Percentiles rank a stretch among this genome's conserved stretches.
phyloP scores from a whole-genome alignment of 139 green algal species.

The Closterium sp. region DNA sequence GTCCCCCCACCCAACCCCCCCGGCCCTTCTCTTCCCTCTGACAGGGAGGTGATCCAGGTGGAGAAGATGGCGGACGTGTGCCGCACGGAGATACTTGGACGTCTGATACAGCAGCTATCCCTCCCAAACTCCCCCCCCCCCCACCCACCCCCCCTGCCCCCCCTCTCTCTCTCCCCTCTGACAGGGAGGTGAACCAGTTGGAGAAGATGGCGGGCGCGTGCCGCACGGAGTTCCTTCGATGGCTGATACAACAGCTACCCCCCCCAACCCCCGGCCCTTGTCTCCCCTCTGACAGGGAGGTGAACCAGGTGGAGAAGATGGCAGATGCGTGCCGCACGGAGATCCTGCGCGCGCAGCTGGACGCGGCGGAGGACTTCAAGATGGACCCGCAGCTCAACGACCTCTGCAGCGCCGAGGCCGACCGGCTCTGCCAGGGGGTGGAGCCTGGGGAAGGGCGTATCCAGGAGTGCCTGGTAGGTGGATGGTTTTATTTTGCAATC shows the following conservation, averaged over 20 bases:
- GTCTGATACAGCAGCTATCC: too few relatives aligned
- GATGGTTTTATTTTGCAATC: not conserved
- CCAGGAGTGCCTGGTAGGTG: slow-evolving; percentile 37
- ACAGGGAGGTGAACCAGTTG: slow-evolving; percentile 22
- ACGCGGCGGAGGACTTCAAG: slow-evolving; percentile 40
- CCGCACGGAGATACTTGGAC: slow-evolving; percentile 6
- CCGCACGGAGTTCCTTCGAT: too few relatives aligned
- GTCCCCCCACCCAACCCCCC: too few relatives aligned
- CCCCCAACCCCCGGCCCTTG: too few relatives aligned
- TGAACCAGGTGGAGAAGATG: slow-evolving; percentile 14
- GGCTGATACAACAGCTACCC: too few relatives aligned
- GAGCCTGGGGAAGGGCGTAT: slow-evolving; percentile 11
- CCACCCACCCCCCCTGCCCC: too few relatives aligned
- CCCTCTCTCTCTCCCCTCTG: too few relatives aligned
- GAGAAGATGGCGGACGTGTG: slow-evolving; percentile 6
- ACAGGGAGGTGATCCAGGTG: not conserved
- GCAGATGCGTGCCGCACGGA: slow-evolving; percentile 23
- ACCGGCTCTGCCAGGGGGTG: slow-evolving; percentile 17
- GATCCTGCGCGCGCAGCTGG: slow-evolving; percentile 22
- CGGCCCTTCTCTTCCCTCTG: too few relatives aligned
- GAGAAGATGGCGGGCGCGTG: too few relatives aligned
- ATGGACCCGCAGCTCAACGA: slow-evolving; percentile 24
- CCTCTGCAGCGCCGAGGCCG: slow-evolving; percentile 20
- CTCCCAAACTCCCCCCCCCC: too few relatives aligned
- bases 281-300: not conserved